Percentiles rank a stretch among this genome's conserved stretches.
Conservation (phyloP, 2,329 filamentous ascomycete species). For the Penicillium sp. region DNA sequence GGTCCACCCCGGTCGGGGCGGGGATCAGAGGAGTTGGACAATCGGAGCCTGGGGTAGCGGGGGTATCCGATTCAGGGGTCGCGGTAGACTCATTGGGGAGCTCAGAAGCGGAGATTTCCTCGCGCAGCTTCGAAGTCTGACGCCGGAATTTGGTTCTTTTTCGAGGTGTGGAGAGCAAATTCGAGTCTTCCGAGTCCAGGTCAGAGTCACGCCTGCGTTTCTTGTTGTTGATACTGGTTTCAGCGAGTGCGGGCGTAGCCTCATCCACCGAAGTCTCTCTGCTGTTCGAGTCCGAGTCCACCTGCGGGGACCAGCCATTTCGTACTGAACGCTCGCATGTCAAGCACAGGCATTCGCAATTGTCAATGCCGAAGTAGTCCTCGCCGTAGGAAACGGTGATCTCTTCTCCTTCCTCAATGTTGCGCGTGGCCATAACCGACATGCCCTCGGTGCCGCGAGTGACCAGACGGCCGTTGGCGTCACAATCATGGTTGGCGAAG, state of each 20-base stretch:
- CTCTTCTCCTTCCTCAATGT: conserved; percentile 85
- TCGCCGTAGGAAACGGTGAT: conserved; percentile 96
- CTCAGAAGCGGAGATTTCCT: conserved; percentile 37
- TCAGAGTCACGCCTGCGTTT: conserved; percentile 32
- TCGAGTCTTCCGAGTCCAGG: conserved; percentile 26
- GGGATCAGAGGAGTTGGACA: conserved; percentile 4
- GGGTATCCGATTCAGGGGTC: conserved; percentile 10
- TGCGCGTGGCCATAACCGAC: conserved; percentile 78
- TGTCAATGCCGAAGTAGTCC: conserved; percentile 91
- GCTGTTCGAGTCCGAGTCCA: conserved; percentile 36
- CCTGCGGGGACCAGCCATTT: conserved; percentile 75
- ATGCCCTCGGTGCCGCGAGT: conserved; percentile 84
- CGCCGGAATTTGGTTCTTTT: conserved; percentile 36
- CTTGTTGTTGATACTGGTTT: conserved; percentile 20
- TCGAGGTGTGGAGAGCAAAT: conserved; percentile 27
- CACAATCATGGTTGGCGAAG: conserved; percentile 96
- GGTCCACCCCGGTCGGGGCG: not conserved
- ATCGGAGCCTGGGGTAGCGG: conserved; percentile 8
- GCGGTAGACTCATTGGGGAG: conserved; percentile 22
- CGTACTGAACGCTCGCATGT: conserved; percentile 73
- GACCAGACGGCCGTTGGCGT: conserved; percentile 83
- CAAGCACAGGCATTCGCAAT: conserved; percentile 88
- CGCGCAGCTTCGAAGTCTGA: conserved; percentile 36
- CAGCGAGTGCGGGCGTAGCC: conserved; percentile 6
- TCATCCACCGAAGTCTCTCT: conserved; percentile 31